Conservation (phyloP, 2,329 filamentous ascomycete genomes). For the Fusarium sp. region DNA sequence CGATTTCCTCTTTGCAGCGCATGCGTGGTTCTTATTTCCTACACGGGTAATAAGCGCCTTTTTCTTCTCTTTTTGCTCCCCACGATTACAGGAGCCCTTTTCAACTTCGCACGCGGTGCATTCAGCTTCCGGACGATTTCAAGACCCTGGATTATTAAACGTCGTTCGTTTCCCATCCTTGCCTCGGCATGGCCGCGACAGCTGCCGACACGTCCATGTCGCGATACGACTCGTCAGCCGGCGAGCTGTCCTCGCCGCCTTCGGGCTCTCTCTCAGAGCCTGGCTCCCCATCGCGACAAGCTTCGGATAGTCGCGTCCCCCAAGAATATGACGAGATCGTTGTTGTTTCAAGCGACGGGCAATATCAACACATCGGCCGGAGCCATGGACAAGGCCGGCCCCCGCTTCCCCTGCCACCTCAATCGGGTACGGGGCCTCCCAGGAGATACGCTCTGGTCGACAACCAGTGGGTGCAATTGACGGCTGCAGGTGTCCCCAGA, state of each 20-base stretch:
- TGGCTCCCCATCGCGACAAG: constrained; percentile 57
- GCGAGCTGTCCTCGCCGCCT: constrained; percentile 64
- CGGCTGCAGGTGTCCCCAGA: constrained; percentile 68
- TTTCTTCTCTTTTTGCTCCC: neutral
- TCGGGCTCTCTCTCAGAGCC: constrained; percentile 63
- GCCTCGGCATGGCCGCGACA: constrained; percentile 44
- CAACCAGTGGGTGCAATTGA: constrained; percentile 61
- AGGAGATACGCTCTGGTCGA: constrained; percentile 52
- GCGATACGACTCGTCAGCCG: constrained; percentile 60
- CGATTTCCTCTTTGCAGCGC: constrained; percentile 18
- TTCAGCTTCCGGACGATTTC: constrained; percentile 2
- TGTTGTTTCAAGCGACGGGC: constrained; percentile 52
- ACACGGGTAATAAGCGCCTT: neutral
- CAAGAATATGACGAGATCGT: constrained; percentile 63
- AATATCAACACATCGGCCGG: constrained; percentile 38
- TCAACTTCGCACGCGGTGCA: constrained; percentile 9
- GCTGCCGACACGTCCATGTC: constrained; percentile 51
- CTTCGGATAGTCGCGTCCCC: constrained; percentile 34
- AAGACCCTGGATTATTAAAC: constrained; percentile 14
- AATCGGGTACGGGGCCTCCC: constrained; percentile 40
- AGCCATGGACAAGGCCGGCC: constrained; percentile 31
- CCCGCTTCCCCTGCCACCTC: constrained; percentile 38
- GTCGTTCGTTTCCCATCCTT: constrained; percentile 13
- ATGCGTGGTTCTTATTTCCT: constrained; percentile 11
- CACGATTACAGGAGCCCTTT: neutral